Conservation (phyloP, 768 basidiomycete species). For the Collybiopsis luxurians region DNA sequence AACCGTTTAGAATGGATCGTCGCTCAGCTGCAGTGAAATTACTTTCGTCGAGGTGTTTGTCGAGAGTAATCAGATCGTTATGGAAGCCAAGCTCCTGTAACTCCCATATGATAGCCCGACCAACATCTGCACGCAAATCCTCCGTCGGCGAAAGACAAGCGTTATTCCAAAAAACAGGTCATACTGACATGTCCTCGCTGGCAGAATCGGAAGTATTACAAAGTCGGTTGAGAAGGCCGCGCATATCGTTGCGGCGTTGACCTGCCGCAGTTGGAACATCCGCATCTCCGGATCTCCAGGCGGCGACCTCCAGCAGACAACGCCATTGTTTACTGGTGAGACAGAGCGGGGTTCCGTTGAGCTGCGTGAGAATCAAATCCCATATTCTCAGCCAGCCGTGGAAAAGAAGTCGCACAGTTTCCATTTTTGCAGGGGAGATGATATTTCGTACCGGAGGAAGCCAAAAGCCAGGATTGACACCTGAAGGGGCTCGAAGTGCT, state of each 20-base stretch:
- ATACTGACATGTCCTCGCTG: neutral
- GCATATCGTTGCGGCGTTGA: too few relatives aligned
- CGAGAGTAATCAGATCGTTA: too few relatives aligned
- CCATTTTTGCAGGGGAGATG: neutral
- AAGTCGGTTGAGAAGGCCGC: too few relatives aligned
- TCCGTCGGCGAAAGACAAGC: too few relatives aligned
- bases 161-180: neutral
- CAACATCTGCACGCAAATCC: neutral
- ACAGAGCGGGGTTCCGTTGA: neutral
- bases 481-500: neutral
- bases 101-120: neutral
- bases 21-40: neutral
- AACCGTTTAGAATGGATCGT: neutral
- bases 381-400: neutral
- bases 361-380: neutral
- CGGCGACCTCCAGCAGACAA: too few relatives aligned
- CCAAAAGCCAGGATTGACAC: neutral
- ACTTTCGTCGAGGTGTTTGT: neutral
- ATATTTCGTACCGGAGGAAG: neutral
- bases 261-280: too few relatives aligned
- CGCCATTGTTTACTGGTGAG: neutral
- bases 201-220: neutral
- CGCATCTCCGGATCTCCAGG: too few relatives aligned
- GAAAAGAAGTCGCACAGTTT: neutral
- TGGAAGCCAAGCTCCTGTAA: too few relatives aligned